Percentiles rank a stretch among this genome's conserved stretches.
Conservation (phyloP, 2,329 filamentous ascomycete genomes). For the Fusarium circinatum region DNA sequence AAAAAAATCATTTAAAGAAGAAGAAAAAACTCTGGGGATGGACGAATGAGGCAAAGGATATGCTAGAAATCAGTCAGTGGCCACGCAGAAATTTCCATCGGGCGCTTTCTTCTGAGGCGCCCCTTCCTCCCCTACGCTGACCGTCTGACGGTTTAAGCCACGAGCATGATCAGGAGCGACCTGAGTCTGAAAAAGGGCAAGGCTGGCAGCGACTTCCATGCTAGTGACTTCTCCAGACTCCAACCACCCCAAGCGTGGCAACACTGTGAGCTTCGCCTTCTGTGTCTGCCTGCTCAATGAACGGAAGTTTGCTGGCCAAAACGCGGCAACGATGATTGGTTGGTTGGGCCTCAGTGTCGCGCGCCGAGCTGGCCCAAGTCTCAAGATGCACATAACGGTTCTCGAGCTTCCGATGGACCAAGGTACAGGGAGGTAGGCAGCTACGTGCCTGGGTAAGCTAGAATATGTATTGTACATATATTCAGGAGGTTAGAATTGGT, state of each 20-base stretch:
- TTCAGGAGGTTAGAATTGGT: conserved; percentile 6
- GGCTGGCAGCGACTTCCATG: conserved; percentile 28
- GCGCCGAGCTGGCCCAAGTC: neutral
- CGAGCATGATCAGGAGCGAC: conserved; percentile 14
- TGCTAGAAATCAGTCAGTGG: conserved; percentile 19
- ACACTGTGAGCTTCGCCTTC: conserved; percentile 2
- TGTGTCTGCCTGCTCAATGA: neutral
- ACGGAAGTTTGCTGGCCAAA: neutral
- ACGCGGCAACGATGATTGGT: conserved; percentile 15
- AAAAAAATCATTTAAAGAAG: neutral
- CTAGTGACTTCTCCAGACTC: conserved; percentile 30
- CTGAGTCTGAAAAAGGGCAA: conserved; percentile 27
- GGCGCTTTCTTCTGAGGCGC: conserved; percentile 9
- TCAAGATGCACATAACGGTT: neutral
- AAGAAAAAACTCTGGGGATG: neutral
- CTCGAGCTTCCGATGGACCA: neutral
- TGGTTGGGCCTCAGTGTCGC: neutral
- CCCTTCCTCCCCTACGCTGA: conserved; percentile 7
- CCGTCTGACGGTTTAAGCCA: conserved; percentile 27
- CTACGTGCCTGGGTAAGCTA: neutral
- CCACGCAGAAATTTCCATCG: conserved; percentile 27
- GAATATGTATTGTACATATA: neutral
- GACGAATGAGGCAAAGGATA: conserved; percentile 21
- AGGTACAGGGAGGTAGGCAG: neutral
- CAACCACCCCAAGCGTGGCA: conserved; percentile 36